Evolutionary conservation across 352 stramenopile species (phyloP).

Genomic region (Phytophthora aleatoria): DNA sequence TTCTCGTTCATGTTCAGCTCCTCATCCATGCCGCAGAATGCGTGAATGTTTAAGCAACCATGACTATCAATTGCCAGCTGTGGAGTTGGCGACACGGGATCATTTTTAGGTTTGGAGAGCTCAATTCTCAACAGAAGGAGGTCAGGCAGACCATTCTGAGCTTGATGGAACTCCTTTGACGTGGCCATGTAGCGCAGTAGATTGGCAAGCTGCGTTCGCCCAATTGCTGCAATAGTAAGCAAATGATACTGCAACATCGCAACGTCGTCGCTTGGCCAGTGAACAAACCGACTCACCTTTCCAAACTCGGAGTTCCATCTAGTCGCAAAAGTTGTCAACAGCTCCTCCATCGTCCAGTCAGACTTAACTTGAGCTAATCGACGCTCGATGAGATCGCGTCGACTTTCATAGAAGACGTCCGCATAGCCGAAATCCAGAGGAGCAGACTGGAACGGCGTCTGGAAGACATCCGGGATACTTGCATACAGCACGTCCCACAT

Average conservation of each 20-base stretch:
- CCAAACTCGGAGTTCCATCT: conserved; percentile 53
- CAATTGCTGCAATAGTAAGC: conserved; percentile 57
- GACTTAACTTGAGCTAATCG: conserved; percentile 47
- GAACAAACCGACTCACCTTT: conserved; percentile 69
- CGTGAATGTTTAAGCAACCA: conserved; percentile 50
- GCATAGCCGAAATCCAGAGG: conserved; percentile 79
- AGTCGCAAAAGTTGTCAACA: conserved; percentile 43
- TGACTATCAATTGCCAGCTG: conserved; percentile 34
- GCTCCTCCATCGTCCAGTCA: conserved; percentile 44
- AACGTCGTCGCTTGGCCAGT: conserved; percentile 44
- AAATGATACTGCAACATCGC: conserved; percentile 55
- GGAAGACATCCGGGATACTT: conserved; percentile 82
- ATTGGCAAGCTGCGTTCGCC: conserved; percentile 37
- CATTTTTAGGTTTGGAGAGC: background rate
- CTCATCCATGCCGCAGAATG: conserved; percentile 62
- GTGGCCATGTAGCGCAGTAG: conserved; percentile 72
- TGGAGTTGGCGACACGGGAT: conserved; percentile 8
- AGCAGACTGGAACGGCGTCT: conserved; percentile 79
- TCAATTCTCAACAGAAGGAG: conserved; percentile 58
- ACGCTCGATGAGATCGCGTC: conserved; percentile 50
- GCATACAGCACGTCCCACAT: conserved; percentile 90
- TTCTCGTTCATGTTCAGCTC: conserved; percentile 56
- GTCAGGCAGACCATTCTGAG: conserved; percentile 77
- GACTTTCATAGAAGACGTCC: conserved; percentile 50
- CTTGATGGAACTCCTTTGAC: conserved; percentile 68